These are phyloP conservation scores for Corchorus capsularis DNA, from an alignment of 345 rosid species.

Conservation along the genomic window DNA sequence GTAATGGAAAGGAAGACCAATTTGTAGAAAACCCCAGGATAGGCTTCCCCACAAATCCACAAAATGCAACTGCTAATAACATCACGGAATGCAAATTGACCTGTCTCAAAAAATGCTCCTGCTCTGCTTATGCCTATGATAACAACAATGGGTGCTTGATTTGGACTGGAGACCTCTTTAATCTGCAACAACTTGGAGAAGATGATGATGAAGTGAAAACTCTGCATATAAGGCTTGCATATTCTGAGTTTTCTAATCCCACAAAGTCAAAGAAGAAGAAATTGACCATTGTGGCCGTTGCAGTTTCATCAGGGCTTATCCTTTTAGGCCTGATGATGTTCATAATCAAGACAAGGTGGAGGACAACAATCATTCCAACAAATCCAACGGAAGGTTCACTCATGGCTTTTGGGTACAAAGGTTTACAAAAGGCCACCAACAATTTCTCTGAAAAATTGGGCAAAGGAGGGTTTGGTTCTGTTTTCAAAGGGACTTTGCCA, in stretches of 20 bases:
- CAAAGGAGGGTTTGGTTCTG: conserved; percentile 91
- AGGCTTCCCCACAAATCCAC: conserved; percentile 22
- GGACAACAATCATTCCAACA: conserved; percentile 14
- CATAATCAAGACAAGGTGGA: conserved; percentile 47
- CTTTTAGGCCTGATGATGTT: conserved; percentile 33
- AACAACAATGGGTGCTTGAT: conserved; percentile 39
- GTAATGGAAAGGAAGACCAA: conserved; percentile 33
- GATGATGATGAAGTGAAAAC: conserved; percentile 36
- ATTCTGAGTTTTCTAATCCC: conserved; percentile 53
- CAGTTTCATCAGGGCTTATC: conserved; percentile 34
- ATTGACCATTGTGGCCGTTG: conserved; percentile 39
- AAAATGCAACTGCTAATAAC: conserved; percentile 24
- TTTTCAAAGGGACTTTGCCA: conserved; percentile 67
- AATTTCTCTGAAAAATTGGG: conserved; percentile 78
- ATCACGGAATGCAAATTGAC: conserved; percentile 39
- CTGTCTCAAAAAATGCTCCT: conserved; percentile 60
- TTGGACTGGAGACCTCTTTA: conserved; percentile 63
- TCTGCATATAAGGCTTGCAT: conserved; percentile 58
- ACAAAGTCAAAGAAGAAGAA: conserved; percentile 33
- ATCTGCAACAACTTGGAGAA: conserved; percentile 37
- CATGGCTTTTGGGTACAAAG: conserved; percentile 64
- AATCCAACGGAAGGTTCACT: conserved; percentile 61
- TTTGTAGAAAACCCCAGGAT: conserved; percentile 32
- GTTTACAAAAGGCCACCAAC: conserved; percentile 65
- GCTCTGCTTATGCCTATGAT: conserved; percentile 65